Percentiles rank a stretch among this genome's conserved stretches.
These are phyloP conservation scores for Epichloe gansuensis DNA, from an alignment of 2,329 filamentous ascomycete genomes.

Conservation along the genomic window DNA sequence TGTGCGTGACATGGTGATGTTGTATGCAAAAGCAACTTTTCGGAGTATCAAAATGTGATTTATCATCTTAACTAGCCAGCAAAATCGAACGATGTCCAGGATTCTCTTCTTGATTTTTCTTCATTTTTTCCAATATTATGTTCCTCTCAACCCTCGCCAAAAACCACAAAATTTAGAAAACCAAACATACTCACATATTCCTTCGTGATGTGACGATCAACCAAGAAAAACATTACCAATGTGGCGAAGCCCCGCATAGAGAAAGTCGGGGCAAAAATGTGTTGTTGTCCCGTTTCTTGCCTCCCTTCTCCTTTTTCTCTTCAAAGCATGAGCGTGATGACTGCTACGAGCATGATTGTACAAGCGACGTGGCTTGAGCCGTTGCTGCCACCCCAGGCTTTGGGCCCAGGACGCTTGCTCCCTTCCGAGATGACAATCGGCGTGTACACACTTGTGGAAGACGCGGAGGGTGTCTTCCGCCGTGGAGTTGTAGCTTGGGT, in stretches of 20 bases:
- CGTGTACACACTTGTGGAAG: constrained; percentile 10
- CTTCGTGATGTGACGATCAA: neutral
- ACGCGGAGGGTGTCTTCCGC: constrained; percentile 10
- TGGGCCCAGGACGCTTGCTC: constrained; percentile 20
- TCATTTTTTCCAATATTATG: neutral
- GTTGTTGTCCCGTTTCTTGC: neutral
- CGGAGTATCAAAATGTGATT: neutral
- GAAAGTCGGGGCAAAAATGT: too few species aligned
- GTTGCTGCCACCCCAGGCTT: constrained; percentile 17
- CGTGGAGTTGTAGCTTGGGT: constrained; percentile 20
- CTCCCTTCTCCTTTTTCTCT: neutral
- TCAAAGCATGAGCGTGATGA: constrained; percentile 22
- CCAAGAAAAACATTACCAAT: neutral
- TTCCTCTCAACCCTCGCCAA: neutral
- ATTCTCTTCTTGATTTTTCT: neutral
- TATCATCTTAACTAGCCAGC: constrained; percentile 2
- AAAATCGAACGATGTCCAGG: neutral
- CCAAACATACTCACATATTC: constrained; percentile 1
- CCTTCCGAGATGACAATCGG: constrained; percentile 21
- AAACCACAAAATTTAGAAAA: neutral
- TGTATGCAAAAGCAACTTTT: too few species aligned
- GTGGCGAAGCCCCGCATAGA: too few species aligned
- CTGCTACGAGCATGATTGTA: constrained; percentile 24
- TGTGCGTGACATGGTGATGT: too few species aligned
- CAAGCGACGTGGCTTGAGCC: constrained; percentile 22